Evolutionary conservation across 768 basidiomycete genomes (phyloP).

Genomic region (Agaricus blazei): DNA sequence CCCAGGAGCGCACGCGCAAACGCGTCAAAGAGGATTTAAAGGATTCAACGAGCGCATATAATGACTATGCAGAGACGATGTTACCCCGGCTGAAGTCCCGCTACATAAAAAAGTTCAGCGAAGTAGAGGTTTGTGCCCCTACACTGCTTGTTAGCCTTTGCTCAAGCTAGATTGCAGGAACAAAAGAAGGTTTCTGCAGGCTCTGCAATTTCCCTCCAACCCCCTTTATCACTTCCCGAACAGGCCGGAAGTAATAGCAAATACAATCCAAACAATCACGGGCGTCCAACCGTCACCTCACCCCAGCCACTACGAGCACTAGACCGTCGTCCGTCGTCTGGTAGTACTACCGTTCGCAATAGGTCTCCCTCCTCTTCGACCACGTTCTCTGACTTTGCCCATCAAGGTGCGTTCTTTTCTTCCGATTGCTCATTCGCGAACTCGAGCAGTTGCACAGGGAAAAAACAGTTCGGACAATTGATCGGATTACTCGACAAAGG

Average conservation of each 20-base stretch:
- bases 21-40: slow-evolving; percentile 90
- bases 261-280: slow-evolving; percentile 39
- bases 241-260: slow-evolving; percentile 33
- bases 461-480: slow-evolving; percentile 81
- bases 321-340: slow-evolving; percentile 67
- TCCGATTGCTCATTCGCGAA: not conserved
- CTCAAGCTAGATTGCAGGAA: slow-evolving; percentile 41
- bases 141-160: not conserved
- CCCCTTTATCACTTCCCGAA: slow-evolving; percentile 22
- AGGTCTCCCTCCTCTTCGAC: slow-evolving; percentile 81
- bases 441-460: slow-evolving; percentile 41
- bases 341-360: slow-evolving; percentile 47
- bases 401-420: slow-evolving; percentile 52
- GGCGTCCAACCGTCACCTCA: slow-evolving; percentile 53
- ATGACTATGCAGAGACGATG: slow-evolving; percentile 74
- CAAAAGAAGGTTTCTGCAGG: slow-evolving; percentile 47
- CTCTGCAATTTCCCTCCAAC: slow-evolving; percentile 26
- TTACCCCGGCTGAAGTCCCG: slow-evolving; percentile 75
- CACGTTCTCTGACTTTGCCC: slow-evolving; percentile 82
- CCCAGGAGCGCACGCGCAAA: slow-evolving; percentile 87
- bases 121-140: slow-evolving; percentile 63
- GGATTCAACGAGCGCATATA: slow-evolving; percentile 68
- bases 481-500: slow-evolving; percentile 84
- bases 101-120: slow-evolving; percentile 82
- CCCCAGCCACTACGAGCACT: slow-evolving; percentile 75